Percentiles rank a stretch among this genome's conserved stretches.
These are phyloP conservation scores for Ceratobasidium sp. DNA, from an alignment of 1,284 basidiomycete genomes.

Conservation along the genomic window DNA sequence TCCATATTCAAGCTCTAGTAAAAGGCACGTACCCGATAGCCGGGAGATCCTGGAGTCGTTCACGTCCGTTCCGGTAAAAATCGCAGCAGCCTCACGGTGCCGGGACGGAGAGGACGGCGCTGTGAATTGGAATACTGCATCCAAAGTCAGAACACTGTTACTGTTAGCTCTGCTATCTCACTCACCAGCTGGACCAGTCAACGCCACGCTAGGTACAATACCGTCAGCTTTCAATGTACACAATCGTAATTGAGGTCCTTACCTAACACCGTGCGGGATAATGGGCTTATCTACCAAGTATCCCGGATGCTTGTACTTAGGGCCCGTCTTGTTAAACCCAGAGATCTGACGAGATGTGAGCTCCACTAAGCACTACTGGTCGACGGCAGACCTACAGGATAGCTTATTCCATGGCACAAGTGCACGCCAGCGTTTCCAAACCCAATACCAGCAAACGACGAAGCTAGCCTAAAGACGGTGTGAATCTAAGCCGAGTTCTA, in stretches of 20 bases:
- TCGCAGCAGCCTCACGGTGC: slow-evolving; percentile 88
- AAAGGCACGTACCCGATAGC: slow-evolving; percentile 22
- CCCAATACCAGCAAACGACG: slow-evolving; percentile 94
- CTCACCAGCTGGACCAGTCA: slow-evolving; percentile 86
- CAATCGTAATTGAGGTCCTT: slow-evolving; percentile 50
- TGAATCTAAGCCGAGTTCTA: not conserved
- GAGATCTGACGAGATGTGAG: slow-evolving; percentile 76
- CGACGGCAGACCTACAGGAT: slow-evolving; percentile 71
- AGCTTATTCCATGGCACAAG: slow-evolving; percentile 89
- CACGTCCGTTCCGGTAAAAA: slow-evolving; percentile 78
- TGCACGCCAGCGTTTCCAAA: slow-evolving; percentile 96
- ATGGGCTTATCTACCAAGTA: slow-evolving; percentile 87
- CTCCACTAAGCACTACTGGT: slow-evolving; percentile 51
- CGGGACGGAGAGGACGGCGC: slow-evolving; percentile 90
- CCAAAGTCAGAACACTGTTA: slow-evolving; percentile 15
- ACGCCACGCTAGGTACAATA: slow-evolving; percentile 68
- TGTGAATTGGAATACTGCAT: slow-evolving; percentile 89
- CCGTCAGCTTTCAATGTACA: not conserved
- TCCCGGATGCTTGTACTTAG: slow-evolving; percentile 88
- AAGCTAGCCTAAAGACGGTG: slow-evolving; percentile 70
- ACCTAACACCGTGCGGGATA: slow-evolving; percentile 92
- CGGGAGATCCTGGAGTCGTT: slow-evolving; percentile 72
- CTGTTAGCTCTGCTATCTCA: not conserved
- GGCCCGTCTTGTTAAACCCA: slow-evolving; percentile 93
- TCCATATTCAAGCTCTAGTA: no score